These are phyloP conservation scores for Alternaria brassicae DNA, from an alignment of 2,329 filamentous ascomycete genomes.

Conservation along the genomic window DNA sequence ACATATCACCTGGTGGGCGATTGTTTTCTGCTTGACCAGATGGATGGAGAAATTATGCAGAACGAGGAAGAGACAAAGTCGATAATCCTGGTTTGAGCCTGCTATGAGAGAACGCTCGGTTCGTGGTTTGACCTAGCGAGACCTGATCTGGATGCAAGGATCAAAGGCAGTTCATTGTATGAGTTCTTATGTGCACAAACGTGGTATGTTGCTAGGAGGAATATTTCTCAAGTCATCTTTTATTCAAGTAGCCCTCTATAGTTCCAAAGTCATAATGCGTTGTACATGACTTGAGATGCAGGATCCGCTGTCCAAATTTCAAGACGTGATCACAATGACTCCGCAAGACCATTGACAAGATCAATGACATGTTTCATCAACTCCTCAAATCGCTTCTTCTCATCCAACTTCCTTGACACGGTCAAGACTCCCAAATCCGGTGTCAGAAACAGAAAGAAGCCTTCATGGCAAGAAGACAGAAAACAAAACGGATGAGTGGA, in stretches of 20 bases:
- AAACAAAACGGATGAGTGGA: background rate
- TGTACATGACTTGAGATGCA: no score
- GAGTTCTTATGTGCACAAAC: no score
- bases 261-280: no score
- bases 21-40: background rate
- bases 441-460: background rate
- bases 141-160: background rate
- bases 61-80: background rate
- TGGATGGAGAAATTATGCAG: background rate
- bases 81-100: background rate
- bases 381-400: background rate
- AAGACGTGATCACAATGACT: background rate
- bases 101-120: no score
- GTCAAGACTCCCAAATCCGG: no score
- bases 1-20: background rate
- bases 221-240: no score
- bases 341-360: background rate
- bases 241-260: no score
- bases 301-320: background rate
- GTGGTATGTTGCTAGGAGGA: no score
- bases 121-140: no score
- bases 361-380: background rate
- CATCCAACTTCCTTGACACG: background rate
- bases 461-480: no score
- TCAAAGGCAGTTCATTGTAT: no score